phyloP scores from a whole-genome alignment of 768 basidiomycete species.

The Russula earlei region DNA sequence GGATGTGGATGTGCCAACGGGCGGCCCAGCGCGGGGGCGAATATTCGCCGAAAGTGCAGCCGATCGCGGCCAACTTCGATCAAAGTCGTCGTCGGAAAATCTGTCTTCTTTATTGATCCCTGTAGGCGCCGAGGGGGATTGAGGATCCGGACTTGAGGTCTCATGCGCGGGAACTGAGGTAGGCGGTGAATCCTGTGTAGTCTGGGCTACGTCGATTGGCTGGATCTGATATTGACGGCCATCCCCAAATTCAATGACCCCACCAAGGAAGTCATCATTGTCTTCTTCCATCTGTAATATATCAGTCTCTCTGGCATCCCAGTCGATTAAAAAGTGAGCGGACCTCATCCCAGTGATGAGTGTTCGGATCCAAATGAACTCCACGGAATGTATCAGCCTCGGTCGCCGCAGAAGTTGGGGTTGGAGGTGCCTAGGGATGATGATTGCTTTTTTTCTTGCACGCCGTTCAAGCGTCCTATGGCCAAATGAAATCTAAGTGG shows the following conservation, averaged over 20 bases:
- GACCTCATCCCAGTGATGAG: conserved; percentile 98
- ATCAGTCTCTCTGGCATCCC: conserved; percentile 11
- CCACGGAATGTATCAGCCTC: conserved; percentile 93
- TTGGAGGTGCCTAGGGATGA: conserved; percentile 39
- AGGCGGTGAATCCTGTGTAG: conserved; percentile 15
- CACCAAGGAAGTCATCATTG: conserved; percentile 80
- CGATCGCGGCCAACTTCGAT: conserved; percentile 90
- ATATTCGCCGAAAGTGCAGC: conserved; percentile 39
- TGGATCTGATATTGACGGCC: conserved; percentile 86
- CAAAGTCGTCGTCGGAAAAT: conserved; percentile 91
- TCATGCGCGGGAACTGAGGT: neutral
- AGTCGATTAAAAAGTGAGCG: conserved; percentile 24
- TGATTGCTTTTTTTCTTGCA: conserved; percentile 32
- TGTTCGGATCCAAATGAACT: conserved; percentile 86
- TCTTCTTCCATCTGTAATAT: conserved; percentile 74
- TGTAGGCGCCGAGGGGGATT: conserved; percentile 22
- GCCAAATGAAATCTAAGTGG: conserved; percentile 3
- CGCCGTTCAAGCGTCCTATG: conserved; percentile 17
- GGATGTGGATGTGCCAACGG: conserved; percentile 28
- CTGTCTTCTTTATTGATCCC: conserved; percentile 77
- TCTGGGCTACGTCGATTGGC: conserved; percentile 29
- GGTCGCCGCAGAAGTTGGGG: conserved; percentile 59
- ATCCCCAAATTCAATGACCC: conserved; percentile 93
- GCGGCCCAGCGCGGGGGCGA: conserved; percentile 21
- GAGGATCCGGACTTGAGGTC: neutral